A percentile compares a stretch with the other conserved stretches of the same genome.
Evolutionary conservation across 139 green algal genomes (phyloP).

Genomic region (Chlorella sp.): DNA sequence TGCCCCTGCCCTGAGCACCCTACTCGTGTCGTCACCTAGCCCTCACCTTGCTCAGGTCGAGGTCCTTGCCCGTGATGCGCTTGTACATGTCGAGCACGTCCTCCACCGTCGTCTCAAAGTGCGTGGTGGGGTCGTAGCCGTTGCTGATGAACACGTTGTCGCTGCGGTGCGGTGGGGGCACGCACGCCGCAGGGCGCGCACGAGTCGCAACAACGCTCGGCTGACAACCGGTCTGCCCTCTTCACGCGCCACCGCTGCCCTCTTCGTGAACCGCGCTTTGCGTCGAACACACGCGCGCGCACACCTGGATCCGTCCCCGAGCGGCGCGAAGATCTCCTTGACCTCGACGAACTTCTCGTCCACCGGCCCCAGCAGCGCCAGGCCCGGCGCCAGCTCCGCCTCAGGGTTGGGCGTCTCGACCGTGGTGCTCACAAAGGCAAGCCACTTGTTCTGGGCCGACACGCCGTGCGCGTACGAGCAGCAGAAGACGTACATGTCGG

Average conservation of each 20-base stretch:
- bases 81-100: constrained; percentile 96
- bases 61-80: constrained; percentile 71
- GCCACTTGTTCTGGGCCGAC: constrained; percentile 58
- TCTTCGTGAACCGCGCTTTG: too few relatives aligned
- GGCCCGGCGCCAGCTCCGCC: constrained; percentile 58
- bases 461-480: constrained; percentile 93
- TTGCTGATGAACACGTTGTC: constrained; percentile 86
- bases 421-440: constrained; percentile 96
- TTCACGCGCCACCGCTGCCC: too few relatives aligned
- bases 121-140: constrained; percentile 94
- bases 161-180: constrained; percentile 1
- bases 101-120: constrained; percentile 97
- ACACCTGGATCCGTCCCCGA: constrained; percentile 59
- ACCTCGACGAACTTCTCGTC: constrained; percentile 90
- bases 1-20: too few relatives aligned
- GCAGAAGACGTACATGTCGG: constrained; percentile 99
- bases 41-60: neutral
- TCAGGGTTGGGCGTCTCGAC: constrained; percentile 82
- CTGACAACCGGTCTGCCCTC: too few relatives aligned
- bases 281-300: constrained; percentile 6
- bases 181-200: neutral
- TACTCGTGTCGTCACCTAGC: too few relatives aligned
- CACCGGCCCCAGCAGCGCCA: constrained; percentile 87
- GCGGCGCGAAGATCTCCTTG: constrained; percentile 72
- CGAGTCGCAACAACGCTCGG: too few relatives aligned